Conservation (phyloP, 2,329 filamentous ascomycete species). For the Apiospora kogelbergensis region DNA sequence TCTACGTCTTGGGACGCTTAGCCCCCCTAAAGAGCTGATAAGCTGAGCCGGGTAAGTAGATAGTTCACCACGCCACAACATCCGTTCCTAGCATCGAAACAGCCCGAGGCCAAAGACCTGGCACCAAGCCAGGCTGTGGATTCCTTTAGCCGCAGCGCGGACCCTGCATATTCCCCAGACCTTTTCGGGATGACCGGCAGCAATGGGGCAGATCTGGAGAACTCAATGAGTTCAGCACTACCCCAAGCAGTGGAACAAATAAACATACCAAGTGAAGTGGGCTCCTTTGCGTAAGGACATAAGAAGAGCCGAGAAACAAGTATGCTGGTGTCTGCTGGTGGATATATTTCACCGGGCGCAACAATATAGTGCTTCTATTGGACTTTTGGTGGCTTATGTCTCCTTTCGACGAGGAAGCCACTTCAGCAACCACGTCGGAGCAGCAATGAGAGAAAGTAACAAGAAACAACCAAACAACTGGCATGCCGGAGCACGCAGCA, state of each 20-base stretch:
- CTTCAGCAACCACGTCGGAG: background rate
- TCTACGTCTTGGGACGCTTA: background rate
- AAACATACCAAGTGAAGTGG: background rate
- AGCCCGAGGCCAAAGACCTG: background rate
- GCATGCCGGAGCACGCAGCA: background rate
- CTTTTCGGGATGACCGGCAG: background rate
- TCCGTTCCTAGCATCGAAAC: background rate
- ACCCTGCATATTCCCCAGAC: background rate
- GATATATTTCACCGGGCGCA: background rate
- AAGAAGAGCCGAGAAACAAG: too few species aligned
- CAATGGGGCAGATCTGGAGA: background rate
- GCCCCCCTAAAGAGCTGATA: background rate
- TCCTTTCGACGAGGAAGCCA: background rate
- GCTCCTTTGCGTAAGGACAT: background rate
- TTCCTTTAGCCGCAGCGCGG: background rate
- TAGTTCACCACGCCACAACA: background rate
- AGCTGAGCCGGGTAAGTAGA: background rate
- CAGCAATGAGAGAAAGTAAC: background rate
- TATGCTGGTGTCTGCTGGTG: background rate
- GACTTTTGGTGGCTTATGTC: background rate
- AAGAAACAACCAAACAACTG: background rate
- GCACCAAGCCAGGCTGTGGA: background rate
- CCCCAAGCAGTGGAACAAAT: background rate
- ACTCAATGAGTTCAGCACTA: background rate
- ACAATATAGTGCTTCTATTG: background rate